Evolutionary conservation across 2,329 filamentous ascomycete species (phyloP).

Genomic region (Cyphellophora attinorum): DNA sequence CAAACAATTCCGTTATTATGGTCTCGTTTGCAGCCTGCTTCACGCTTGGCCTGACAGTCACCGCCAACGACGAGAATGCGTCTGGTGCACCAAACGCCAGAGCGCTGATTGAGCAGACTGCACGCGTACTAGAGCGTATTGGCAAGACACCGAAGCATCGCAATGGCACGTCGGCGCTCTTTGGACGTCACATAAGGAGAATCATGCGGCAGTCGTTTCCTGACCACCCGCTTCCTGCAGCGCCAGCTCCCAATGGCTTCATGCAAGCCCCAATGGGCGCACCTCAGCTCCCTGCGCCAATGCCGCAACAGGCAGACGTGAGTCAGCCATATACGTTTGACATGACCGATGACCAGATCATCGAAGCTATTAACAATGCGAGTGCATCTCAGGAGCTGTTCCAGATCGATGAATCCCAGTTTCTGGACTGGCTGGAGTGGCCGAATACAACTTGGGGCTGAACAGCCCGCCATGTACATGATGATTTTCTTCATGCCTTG

Average conservation of each 20-base stretch:
- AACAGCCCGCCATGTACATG: too few relatives aligned
- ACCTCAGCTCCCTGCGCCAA: conserved; percentile 1
- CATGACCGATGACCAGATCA: conserved; percentile 62
- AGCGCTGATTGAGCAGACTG: conserved; percentile 58
- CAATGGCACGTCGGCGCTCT: conserved; percentile 55
- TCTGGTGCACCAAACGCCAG: conserved; percentile 54
- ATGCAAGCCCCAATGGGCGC: conserved; percentile 3
- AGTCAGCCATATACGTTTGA: conserved; percentile 23
- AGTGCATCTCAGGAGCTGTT: conserved; percentile 36
- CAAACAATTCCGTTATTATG: conserved; percentile 71
- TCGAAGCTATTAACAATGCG: conserved; percentile 55
- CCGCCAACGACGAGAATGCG: conserved; percentile 45
- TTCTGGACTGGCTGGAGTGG: conserved; percentile 45
- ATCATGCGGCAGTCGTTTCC: conserved; percentile 15
- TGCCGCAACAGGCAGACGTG: conserved; percentile 1
- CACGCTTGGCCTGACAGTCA: conserved; percentile 50
- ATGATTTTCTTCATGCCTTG: too few relatives aligned
- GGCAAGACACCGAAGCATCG: conserved; percentile 57
- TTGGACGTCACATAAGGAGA: conserved; percentile 44
- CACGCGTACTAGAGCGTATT: conserved; percentile 59
- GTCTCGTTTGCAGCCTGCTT: conserved; percentile 66
- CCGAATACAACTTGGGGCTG: conserved; percentile 25
- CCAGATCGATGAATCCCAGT: conserved; percentile 50
- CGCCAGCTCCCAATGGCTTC: conserved; percentile 1
- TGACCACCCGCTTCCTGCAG: conserved; percentile 2